These are phyloP conservation scores for Cynanchum wilfordii DNA, from an alignment of 257 asterid species.

Conservation along the genomic window DNA sequence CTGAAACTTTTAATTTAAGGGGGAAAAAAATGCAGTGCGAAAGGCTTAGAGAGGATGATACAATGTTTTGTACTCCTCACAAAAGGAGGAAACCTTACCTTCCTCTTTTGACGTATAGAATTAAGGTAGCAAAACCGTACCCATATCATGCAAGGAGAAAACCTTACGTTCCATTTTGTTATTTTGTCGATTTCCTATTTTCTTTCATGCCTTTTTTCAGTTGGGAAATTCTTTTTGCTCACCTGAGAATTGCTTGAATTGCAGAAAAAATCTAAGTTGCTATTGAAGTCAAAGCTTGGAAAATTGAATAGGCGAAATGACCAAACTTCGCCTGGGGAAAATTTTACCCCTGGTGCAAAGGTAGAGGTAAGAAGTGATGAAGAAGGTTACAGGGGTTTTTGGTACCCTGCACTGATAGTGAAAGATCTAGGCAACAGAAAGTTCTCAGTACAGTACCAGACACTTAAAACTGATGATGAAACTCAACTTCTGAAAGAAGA, in stretches of 20 bases:
- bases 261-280: constrained; percentile 42
- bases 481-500: constrained; percentile 35
- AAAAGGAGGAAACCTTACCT: not conserved
- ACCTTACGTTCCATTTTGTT: too few relatives aligned
- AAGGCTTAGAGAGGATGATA: not conserved
- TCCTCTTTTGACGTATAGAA: not conserved
- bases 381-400: constrained; percentile 36
- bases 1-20: not conserved
- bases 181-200: not conserved
- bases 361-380: constrained; percentile 51
- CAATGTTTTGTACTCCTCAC: not conserved
- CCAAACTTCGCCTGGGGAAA: constrained; percentile 18
- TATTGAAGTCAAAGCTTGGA: constrained; percentile 29
- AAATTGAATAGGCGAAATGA: constrained; percentile 18
- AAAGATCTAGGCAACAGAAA: constrained; percentile 25
- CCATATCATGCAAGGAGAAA: not conserved
- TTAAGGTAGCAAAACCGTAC: not conserved
- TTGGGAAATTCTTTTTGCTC: not conserved
- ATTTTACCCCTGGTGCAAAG: constrained; percentile 30
- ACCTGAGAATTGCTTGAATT: constrained; percentile 14
- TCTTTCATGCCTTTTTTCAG: not conserved
- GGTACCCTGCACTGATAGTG: constrained; percentile 48
- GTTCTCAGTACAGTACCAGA: constrained; percentile 42
- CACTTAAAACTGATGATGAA: constrained; percentile 35
- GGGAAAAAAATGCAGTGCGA: not conserved